A percentile compares a stretch with the other conserved stretches of the same genome.
Conservation (phyloP, 2,329 filamentous ascomycete genomes). For the Fusarium sp. region DNA sequence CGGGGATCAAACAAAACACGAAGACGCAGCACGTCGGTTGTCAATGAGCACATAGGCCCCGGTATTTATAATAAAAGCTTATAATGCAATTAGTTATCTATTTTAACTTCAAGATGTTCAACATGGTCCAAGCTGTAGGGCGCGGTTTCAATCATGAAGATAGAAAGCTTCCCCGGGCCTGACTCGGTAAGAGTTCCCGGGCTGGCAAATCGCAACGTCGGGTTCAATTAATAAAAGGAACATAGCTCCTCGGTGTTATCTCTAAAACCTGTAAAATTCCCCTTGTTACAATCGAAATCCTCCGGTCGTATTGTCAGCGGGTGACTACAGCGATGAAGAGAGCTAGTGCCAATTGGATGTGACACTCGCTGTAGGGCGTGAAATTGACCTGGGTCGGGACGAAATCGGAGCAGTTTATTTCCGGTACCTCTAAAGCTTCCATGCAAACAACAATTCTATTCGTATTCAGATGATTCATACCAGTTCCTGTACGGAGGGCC, state of each 20-base stretch:
- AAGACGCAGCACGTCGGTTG: not conserved
- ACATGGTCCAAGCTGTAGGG: not conserved
- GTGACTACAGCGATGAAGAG: not conserved
- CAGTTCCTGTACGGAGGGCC: not conserved
- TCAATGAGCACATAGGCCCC: not conserved
- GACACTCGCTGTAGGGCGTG: conserved; percentile 15
- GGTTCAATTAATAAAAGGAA: not conserved
- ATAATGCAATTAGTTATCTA: not conserved
- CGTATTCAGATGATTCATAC: not conserved
- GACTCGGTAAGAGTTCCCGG: not conserved
- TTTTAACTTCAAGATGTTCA: not conserved
- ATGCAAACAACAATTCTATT: not conserved
- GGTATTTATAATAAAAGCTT: not conserved
- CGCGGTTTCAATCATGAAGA: not conserved
- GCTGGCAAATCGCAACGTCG: not conserved
- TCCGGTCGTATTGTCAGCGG: not conserved
- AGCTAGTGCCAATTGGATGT: not conserved
- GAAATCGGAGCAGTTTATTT: conserved; percentile 13
- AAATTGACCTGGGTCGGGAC: conserved; percentile 18
- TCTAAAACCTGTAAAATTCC: too few species aligned
- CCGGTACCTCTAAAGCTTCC: not conserved
- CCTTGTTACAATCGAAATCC: too few species aligned
- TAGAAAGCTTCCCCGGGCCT: not conserved
- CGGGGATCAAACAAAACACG: not conserved
- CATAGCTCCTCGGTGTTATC: too few species aligned